These are phyloP conservation scores for Acanthamoeba royreba DNA, from an alignment of 208 protist genomes.

Conservation along the genomic window DNA sequence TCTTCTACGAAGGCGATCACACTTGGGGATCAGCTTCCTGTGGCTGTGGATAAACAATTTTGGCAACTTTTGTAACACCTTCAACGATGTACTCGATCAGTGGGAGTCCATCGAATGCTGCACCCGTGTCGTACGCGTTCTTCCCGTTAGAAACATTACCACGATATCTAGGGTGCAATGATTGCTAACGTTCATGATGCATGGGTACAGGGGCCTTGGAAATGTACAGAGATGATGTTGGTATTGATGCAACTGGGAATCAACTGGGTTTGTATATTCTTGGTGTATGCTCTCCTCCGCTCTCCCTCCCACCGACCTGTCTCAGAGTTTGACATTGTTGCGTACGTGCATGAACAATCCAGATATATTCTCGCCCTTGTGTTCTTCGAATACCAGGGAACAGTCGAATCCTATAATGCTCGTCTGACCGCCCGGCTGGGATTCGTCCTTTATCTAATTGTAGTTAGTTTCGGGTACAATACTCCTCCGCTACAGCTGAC, in stretches of 20 bases:
- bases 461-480: neutral
- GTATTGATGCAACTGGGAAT: conserved; percentile 23
- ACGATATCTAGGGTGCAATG: neutral
- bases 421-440: neutral
- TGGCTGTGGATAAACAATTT: conserved; percentile 41
- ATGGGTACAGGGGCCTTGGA: neutral
- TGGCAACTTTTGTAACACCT: conserved; percentile 50
- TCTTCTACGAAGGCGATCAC: neutral
- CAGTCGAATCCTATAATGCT: neutral
- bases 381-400: conserved; percentile 12
- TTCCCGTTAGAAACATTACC: neutral
- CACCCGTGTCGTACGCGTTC: neutral
- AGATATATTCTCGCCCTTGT: conserved; percentile 19
- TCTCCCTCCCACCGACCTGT: neutral
- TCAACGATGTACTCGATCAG: neutral
- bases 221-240: neutral
- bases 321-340: neutral
- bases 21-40: conserved; percentile 27
- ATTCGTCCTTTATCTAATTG: neutral
- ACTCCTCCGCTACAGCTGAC: neutral
- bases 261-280: conserved; percentile 31
- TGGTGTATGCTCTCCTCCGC: neutral
- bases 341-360: neutral
- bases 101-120: neutral
- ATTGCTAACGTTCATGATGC: neutral